Conservation (phyloP, 2,329 filamentous ascomycete species). For the Fusarium mundagurra region DNA sequence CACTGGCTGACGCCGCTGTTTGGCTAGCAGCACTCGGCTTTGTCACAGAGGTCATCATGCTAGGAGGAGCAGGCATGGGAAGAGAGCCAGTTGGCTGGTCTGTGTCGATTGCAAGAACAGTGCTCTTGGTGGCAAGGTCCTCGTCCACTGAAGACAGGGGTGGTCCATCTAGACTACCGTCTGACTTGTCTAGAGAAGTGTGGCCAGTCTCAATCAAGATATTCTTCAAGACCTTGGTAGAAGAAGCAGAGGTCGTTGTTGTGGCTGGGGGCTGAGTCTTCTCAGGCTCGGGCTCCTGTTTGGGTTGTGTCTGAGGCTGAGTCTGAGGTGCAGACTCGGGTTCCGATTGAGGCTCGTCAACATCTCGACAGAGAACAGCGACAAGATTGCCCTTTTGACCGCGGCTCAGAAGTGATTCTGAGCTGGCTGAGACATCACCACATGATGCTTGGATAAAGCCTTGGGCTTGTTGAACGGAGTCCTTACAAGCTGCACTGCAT, state of each 20-base stretch:
- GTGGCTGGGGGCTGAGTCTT: slow-evolving; percentile 7
- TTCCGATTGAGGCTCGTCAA: slow-evolving; percentile 19
- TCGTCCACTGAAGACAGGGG: slow-evolving; percentile 27
- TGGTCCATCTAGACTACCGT: slow-evolving; percentile 10
- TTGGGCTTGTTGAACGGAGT: slow-evolving; percentile 43
- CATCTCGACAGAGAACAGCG: slow-evolving; percentile 47
- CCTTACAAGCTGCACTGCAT: slow-evolving; percentile 53
- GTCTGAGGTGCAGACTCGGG: slow-evolving; percentile 1
- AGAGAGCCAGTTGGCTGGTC: slow-evolving; percentile 31
- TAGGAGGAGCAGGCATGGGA: slow-evolving; percentile 25
- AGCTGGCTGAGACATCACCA: slow-evolving; percentile 32
- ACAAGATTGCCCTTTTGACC: slow-evolving; percentile 51
- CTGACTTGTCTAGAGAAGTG: not conserved
- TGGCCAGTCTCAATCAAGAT: slow-evolving; percentile 25
- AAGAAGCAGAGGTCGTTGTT: not conserved
- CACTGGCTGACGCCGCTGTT: not conserved
- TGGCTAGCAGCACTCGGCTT: slow-evolving; percentile 4
- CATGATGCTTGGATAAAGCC: slow-evolving; percentile 45
- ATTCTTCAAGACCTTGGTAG: slow-evolving; percentile 25
- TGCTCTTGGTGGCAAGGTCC: slow-evolving; percentile 33
- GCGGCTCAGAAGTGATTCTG: slow-evolving; percentile 50
- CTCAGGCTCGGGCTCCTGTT: slow-evolving; percentile 7
- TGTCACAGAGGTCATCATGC: slow-evolving; percentile 21
- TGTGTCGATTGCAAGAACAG: slow-evolving; percentile 33
- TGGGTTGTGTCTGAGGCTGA: slow-evolving; percentile 13